These are phyloP conservation scores for Letharia lupina DNA, from an alignment of 495 filamentous ascomycete genomes.

Conservation along the genomic window DNA sequence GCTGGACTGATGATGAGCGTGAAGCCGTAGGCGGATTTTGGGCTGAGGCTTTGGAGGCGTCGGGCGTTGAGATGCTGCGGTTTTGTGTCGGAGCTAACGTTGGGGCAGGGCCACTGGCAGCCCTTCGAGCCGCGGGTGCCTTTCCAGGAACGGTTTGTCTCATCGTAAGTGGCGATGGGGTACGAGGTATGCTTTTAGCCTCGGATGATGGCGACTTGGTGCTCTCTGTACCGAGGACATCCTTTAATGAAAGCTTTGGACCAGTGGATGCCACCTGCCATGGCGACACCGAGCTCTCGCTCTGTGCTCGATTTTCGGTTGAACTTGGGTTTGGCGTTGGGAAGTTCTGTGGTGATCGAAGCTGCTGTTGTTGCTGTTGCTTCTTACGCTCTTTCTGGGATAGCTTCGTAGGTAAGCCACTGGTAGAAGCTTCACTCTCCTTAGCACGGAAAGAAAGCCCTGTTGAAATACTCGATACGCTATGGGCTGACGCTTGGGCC, in stretches of 20 bases:
- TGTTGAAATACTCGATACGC: conserved; percentile 64
- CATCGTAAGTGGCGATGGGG: conserved; percentile 48
- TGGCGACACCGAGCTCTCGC: conserved; percentile 48
- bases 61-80: conserved; percentile 11
- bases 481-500: conserved; percentile 56
- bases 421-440: conserved; percentile 29
- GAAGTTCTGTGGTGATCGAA: conserved; percentile 29
- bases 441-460: conserved; percentile 45
- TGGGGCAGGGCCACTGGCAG: conserved; percentile 19
- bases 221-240: conserved; percentile 31
- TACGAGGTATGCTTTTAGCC: conserved; percentile 25
- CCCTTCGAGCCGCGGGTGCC: conserved; percentile 27
- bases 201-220: conserved; percentile 24
- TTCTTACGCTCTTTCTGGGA: conserved; percentile 90
- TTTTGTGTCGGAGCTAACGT: background rate
- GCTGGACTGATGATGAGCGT: conserved; percentile 19
- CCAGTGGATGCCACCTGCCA: conserved; percentile 51
- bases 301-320: conserved; percentile 19
- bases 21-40: conserved; percentile 23
- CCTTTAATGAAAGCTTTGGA: conserved; percentile 32
- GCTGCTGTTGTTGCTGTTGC: conserved; percentile 54
- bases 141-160: conserved; percentile 54
- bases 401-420: conserved; percentile 41
- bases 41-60: conserved; percentile 11
- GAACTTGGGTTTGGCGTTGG: conserved; percentile 14